A percentile compares a stretch with the other conserved stretches of the same genome.
Conservation (phyloP, 805 yeast species). For the Candida cerambycidarum region DNA sequence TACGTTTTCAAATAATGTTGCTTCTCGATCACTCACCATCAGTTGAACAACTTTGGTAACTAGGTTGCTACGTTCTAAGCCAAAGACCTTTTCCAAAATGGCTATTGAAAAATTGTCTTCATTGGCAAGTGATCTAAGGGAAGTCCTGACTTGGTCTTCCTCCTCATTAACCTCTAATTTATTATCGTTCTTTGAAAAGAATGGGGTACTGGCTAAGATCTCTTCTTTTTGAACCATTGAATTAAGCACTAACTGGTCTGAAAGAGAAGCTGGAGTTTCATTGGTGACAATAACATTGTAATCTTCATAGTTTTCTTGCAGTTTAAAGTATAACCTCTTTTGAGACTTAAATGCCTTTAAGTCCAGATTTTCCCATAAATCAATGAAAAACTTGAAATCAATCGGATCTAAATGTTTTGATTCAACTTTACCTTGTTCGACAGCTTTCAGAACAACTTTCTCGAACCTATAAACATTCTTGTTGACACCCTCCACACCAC, state of each 20-base stretch:
- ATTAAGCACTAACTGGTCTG: constrained; percentile 50
- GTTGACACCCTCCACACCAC: constrained; percentile 51
- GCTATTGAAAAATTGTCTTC: constrained; percentile 46
- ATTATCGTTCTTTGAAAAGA: constrained; percentile 23
- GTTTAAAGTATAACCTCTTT: constrained; percentile 40
- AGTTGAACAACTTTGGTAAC: constrained; percentile 50
- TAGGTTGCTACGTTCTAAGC: constrained; percentile 42
- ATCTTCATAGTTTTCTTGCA: constrained; percentile 48
- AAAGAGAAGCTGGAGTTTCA: constrained; percentile 22
- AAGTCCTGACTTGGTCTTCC: constrained; percentile 36
- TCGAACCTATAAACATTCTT: constrained; percentile 70
- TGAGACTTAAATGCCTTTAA: constrained; percentile 21
- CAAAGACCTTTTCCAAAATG: constrained; percentile 48
- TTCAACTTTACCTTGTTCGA: constrained; percentile 53
- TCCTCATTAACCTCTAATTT: constrained; percentile 19
- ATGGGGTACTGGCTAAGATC: constrained; percentile 45
- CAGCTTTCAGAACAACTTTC: constrained; percentile 55
- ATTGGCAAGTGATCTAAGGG: constrained; percentile 55
- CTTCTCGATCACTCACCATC: constrained; percentile 57
- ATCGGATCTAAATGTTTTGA: constrained; percentile 48
- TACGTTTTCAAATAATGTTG: constrained; percentile 35
- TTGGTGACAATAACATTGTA: constrained; percentile 27
- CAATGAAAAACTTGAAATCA: constrained; percentile 52
- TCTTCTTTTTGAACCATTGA: constrained; percentile 75
- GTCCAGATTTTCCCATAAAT: constrained; percentile 65